Evolutionary conservation across 495 filamentous ascomycete species (phyloP), one percentile per base, ranked within the genome.

Genomic region (Annulohypoxylon maeteangense): DNA sequence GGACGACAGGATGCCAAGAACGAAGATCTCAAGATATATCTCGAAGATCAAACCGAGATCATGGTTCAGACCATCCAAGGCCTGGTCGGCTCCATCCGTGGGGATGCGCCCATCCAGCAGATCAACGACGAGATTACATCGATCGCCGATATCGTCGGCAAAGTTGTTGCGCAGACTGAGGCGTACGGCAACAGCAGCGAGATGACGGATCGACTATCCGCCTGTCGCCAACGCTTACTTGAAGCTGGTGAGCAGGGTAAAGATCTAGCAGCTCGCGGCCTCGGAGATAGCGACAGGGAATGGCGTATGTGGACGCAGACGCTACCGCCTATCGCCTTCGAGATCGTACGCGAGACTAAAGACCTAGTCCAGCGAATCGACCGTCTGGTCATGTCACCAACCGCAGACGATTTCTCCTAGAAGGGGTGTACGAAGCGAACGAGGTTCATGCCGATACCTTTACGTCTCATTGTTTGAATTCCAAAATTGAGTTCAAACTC

Each of bases 321-420:
- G 50, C 81, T 94, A 47, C 91, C 93, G 16, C 93, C 93, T 7
- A 88, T 96, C 68, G 93, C 93, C 16, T 97, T 97, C 78, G 92
- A 93, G 81, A 90, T 95, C 74, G 93, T 92, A 1, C 84, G 91
- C 42, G 90, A 92, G 78, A 93, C 91, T 63, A 96, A 93, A 75
- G 91, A 93, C 75, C 81, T 93, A 55, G 88, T 86, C 8, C 76
- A 82, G 53, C 76, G 76, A 6, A 78, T 84, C 7, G 81, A 85
- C 56, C 76, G 75, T 59, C 55, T 84, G 31, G 75, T 76, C 42
- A 72, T 79, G 62, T 77, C 72, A 18, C 75, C 78, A 27, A 78
- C 70, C 20, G 81, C 74, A 27, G 82, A 84, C 25, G 83, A 85
- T 51, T 85, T 85, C 60, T 78, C 75, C 20, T 78, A 76, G 67